Base-by-base conservation (phyloP, 805 yeast species). In the Priceomyces castillae region DNA sequence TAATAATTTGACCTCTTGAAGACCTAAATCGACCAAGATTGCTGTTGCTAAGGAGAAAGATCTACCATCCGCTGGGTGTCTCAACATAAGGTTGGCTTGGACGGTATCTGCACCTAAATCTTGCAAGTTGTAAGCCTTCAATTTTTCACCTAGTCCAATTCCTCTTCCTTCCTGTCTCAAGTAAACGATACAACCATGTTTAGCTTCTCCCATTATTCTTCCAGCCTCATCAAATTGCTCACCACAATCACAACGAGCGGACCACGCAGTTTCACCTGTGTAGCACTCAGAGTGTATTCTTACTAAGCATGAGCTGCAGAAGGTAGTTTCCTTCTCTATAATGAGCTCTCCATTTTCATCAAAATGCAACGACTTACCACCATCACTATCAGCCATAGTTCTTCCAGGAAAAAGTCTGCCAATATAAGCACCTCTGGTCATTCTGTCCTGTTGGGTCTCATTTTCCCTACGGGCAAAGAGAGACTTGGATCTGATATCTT, bases 211-310 rank as follows among this genome's bases (percentile, higher is more conserved):
- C 92, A 94, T 94, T 34, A 89, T 64, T 49, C 95, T 76, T 7
- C 97, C 99, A 1, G 98, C 98, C 65, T 95, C 97, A 64, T 94
- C 97, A 56, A 94, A 87, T 69, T 94, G 99, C 65, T 94, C 99
- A 16, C 99, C 99, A 67, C 99, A 94, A 65, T 94, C 99, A 65
- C 99, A 94, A 43, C 99, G 77, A 1, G 99, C 98, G 46, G 92
- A 82, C 99, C 99, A 94, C 7, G 97, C 98, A 1, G 97, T 94
- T 61, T 94, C 99, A 2, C 99, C 99, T 0, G 99, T 94, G 69
- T 92, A 94, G 65, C 99, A 94, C 61, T 94, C 99, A 2, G 96
- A 86, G 61, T 94, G 99, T 52, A 94, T 90, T 47, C 99, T 75
- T 3, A 86, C 96, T 49, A 92, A 65, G 1, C 84, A 81, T 2